Evolutionary conservation across 305 asterid genomes (phyloP).

Genomic region (Fraxinus sp.): DNA sequence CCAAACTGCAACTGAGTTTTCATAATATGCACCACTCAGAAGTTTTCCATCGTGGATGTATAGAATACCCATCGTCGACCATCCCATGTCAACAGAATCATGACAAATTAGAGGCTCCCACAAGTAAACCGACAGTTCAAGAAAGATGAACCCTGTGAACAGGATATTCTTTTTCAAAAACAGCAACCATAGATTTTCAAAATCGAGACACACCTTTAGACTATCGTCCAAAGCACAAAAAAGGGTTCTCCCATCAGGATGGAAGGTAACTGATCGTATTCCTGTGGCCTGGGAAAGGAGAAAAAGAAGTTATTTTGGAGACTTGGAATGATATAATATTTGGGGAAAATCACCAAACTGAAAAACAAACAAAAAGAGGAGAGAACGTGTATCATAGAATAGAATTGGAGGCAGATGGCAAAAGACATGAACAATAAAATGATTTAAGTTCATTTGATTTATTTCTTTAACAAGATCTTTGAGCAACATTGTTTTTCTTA

Average conservation of each 20-base stretch:
- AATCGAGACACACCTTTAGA: constrained; percentile 58
- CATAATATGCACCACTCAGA: constrained; percentile 85
- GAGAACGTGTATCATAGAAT: not conserved
- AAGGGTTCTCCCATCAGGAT: constrained; percentile 86
- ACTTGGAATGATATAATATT: not conserved
- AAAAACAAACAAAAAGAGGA: constrained; percentile 3
- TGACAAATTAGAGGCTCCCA: constrained; percentile 92
- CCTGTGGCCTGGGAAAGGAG: constrained; percentile 63
- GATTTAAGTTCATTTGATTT: not conserved
- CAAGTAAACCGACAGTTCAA: constrained; percentile 69
- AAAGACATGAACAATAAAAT: not conserved
- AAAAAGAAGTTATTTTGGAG: constrained; percentile 15
- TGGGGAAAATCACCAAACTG: constrained; percentile 5
- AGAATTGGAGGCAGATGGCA: not conserved
- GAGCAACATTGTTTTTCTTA: not conserved
- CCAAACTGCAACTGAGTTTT: constrained; percentile 90
- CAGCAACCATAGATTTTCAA: constrained; percentile 14
- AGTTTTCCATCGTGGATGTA: constrained; percentile 87
- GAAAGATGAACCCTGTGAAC: constrained; percentile 20
- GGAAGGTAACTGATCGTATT: constrained; percentile 75
- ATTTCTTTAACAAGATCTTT: constrained; percentile 3
- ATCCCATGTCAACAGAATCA: constrained; percentile 90
- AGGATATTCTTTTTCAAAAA: constrained; percentile 5
- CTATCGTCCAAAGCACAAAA: constrained; percentile 88
- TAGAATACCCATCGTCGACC: constrained; percentile 87